Evolutionary conservation across 1,284 basidiomycete genomes (phyloP), one percentile per base, ranked within the genome.

Genomic region (Tremellales sp.): DNA sequence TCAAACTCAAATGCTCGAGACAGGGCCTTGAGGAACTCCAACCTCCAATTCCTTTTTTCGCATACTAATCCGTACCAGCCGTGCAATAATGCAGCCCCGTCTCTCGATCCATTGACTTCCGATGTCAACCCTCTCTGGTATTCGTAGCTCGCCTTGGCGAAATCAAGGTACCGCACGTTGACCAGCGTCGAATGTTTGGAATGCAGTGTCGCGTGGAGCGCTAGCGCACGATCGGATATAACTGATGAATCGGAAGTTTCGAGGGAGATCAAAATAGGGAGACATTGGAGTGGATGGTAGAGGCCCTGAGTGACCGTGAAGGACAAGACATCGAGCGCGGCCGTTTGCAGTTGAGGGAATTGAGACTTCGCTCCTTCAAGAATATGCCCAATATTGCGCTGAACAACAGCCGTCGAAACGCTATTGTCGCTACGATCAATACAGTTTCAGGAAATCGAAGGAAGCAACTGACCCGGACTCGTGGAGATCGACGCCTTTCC

Each of bases 271-370:
- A 99, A 85, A 25, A 91, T 81, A 0, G 95, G 92, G 60, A 97
- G 83, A 33, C 89, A 94, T 83, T 95, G 59, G 1, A 97, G 78
- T 1, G 95, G 95, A 71, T 98, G 94, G 12, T 90, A 88, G 32
- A 98, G 77, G 1, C 95, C 95, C 72, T 97, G 93, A 65, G 86
- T 88, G 58, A 98, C 82, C 0, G 92, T 92, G 61, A 94, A 92
- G 27, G 81, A 85, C 40, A 99, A 72, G 32, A 98, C 87, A 57
- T 97, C 92, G 45, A 95, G 81, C 3, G 93, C 93, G 5, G 87
- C 79, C 5, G 80, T 77, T 66, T 97, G 93, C 37, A 89, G 83
- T 35, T 81, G 78, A 0, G 75, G 58, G 54, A 85, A 79, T 45
- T 78, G 77, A 1, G 87, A 87, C 24, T 90, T 71, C 0, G 88